Conservation (phyloP, 1,139 yeast genomes). For the Candida pseudoviswanathii region DNA sequence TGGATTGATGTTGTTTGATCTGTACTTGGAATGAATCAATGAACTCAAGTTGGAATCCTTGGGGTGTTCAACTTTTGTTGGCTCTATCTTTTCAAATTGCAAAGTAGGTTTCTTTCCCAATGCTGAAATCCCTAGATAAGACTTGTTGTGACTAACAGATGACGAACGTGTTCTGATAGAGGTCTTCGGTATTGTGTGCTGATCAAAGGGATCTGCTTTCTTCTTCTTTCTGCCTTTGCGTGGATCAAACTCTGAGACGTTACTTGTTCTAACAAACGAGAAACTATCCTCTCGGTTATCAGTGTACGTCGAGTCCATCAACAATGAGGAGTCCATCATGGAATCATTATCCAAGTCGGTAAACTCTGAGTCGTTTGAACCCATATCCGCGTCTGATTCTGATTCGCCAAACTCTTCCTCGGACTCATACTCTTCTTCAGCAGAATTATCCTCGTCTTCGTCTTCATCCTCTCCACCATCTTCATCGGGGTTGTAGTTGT, state of each 20-base stretch:
- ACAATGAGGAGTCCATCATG: constrained; percentile 33
- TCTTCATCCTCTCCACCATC: constrained; percentile 17
- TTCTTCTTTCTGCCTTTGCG: constrained; percentile 24
- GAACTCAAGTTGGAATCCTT: constrained; percentile 38
- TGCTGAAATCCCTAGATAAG: constrained; percentile 1
- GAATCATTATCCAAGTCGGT: constrained; percentile 49
- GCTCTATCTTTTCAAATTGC: constrained; percentile 28
- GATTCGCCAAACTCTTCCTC: constrained; percentile 24
- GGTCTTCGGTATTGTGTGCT: constrained; percentile 19
- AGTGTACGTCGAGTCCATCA: constrained; percentile 27
- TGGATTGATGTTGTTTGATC: constrained; percentile 46
- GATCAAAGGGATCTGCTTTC: constrained; percentile 21
- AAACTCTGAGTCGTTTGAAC: constrained; percentile 44
- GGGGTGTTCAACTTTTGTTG: constrained; percentile 9
- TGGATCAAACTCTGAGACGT: constrained; percentile 13
- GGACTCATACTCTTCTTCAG: constrained; percentile 12
- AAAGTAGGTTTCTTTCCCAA: constrained; percentile 16
- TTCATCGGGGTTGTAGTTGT: constrained; percentile 15
- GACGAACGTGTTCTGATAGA: constrained; percentile 10
- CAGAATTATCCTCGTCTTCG: constrained; percentile 21
- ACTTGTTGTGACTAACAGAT: constrained; percentile 10
- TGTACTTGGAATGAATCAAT: constrained; percentile 40
- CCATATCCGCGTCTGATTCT: neutral
- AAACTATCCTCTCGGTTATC: constrained; percentile 13
- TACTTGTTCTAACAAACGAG: constrained; percentile 13